Evolutionary conservation across 1,139 yeast genomes (phyloP).

Genomic region (Pichia sorboxylosa): DNA sequence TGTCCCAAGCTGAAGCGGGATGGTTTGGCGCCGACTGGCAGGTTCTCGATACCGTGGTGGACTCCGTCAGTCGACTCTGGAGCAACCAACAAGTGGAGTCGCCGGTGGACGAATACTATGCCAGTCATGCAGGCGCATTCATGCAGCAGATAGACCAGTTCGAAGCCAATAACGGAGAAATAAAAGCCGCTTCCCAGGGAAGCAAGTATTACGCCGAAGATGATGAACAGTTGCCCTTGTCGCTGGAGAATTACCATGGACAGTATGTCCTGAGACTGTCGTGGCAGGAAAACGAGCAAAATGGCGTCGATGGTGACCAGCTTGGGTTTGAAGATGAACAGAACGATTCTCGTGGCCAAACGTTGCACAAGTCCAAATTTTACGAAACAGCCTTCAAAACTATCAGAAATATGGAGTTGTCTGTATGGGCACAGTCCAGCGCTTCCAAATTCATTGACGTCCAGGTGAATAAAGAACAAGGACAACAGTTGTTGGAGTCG

Average conservation of each 20-base stretch:
- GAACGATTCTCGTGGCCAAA: no score
- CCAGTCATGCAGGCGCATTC: not conserved
- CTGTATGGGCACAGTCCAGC: constrained; percentile 29
- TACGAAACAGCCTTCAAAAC: no score
- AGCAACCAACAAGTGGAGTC: no score
- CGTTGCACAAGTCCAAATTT: no score
- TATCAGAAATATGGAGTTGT: not conserved
- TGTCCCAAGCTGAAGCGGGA: no score
- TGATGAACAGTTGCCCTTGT: constrained; percentile 1
- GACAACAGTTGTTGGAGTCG: constrained; percentile 6
- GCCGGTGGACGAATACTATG: not conserved
- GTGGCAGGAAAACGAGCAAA: no score
- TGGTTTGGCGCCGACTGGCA: no score
- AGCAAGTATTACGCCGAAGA: constrained; percentile 5
- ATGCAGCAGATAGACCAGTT: not conserved
- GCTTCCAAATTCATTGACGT: constrained; percentile 30
- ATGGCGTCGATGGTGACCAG: no score
- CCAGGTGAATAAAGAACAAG: constrained; percentile 22
- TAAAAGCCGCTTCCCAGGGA: not conserved
- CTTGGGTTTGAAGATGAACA: no score
- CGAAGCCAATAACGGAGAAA: not conserved
- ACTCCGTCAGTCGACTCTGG: no score
- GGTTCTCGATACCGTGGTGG: no score
- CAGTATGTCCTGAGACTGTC: constrained; percentile 46
- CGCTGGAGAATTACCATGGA: constrained; percentile 30